These are phyloP conservation scores for Neocucurbitaria cava DNA, from an alignment of 2,329 filamentous ascomycete genomes.

Conservation along the genomic window DNA sequence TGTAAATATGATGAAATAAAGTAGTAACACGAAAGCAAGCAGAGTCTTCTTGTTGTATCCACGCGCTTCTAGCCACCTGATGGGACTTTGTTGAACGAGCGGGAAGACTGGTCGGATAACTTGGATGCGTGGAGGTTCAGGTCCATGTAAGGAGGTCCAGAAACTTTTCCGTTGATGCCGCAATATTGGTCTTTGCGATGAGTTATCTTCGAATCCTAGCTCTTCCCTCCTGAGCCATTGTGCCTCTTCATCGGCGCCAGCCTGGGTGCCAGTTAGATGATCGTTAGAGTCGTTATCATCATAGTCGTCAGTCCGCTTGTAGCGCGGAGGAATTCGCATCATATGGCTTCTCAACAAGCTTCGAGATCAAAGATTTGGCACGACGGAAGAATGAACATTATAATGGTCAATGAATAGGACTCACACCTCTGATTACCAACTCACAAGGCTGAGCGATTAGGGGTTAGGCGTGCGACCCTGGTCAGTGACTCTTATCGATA, in stretches of 20 bases:
- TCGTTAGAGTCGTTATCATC: constrained; percentile 15
- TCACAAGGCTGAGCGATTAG: not conserved
- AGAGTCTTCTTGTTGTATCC: constrained; percentile 58
- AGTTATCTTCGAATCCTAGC: constrained; percentile 32
- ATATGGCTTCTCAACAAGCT: not conserved
- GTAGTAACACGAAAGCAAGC: constrained; percentile 62
- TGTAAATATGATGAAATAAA: constrained; percentile 73
- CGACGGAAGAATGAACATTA: not conserved
- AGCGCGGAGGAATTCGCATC: constrained; percentile 5
- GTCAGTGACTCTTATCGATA: not conserved
- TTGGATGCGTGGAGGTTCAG: constrained; percentile 52
- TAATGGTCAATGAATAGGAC: not conserved
- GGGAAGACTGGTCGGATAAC: constrained; percentile 64
- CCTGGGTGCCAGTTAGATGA: constrained; percentile 5
- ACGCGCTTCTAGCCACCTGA: constrained; percentile 61
- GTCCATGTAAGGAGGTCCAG: constrained; percentile 51
- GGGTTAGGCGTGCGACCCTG: not conserved
- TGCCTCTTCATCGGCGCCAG: constrained; percentile 36
- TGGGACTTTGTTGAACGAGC: constrained; percentile 68
- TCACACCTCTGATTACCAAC: not conserved
- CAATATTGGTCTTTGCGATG: constrained; percentile 1
- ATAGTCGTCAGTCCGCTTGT: not conserved
- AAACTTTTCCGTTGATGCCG: constrained; percentile 5
- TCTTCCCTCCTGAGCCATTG: constrained; percentile 35
- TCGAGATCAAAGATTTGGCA: not conserved